These are phyloP conservation scores for Coleophoma eucalyptorum DNA, from an alignment of 2,329 filamentous ascomycete genomes.

Conservation along the genomic window DNA sequence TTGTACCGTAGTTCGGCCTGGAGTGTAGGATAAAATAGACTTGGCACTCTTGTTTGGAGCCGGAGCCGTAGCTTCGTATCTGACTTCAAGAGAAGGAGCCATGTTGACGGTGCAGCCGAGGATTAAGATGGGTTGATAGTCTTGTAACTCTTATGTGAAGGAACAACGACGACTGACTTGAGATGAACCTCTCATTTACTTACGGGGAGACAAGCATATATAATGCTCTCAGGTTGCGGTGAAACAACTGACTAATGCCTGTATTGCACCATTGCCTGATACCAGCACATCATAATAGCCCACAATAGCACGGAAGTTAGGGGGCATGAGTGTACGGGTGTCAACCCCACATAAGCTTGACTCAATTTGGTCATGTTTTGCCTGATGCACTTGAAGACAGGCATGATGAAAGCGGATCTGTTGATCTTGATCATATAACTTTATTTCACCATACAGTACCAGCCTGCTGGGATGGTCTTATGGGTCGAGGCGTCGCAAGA, in stretches of 20 bases:
- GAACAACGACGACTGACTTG: neutral
- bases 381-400: neutral
- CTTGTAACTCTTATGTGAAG: neutral
- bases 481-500: no score
- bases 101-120: neutral
- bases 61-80: neutral
- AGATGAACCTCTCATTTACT: no score
- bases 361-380: neutral
- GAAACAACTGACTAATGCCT: neutral
- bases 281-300: neutral
- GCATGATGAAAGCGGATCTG: neutral
- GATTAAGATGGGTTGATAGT: neutral
- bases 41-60: neutral
- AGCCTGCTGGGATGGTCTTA: no score
- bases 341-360: neutral
- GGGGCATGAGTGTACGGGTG: neutral
- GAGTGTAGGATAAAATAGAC: slow-evolving; percentile 20
- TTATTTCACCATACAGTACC: no score
- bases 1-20: slow-evolving; percentile 41
- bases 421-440: no score
- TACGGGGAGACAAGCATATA: neutral
- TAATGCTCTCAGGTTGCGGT: neutral
- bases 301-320: neutral
- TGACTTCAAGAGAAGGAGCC: neutral
- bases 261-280: neutral